A percentile compares a stretch with the other conserved stretches of the same genome.
Conservation (phyloP, 352 stramenopile species). For the Phytophthora tentaculata region DNA sequence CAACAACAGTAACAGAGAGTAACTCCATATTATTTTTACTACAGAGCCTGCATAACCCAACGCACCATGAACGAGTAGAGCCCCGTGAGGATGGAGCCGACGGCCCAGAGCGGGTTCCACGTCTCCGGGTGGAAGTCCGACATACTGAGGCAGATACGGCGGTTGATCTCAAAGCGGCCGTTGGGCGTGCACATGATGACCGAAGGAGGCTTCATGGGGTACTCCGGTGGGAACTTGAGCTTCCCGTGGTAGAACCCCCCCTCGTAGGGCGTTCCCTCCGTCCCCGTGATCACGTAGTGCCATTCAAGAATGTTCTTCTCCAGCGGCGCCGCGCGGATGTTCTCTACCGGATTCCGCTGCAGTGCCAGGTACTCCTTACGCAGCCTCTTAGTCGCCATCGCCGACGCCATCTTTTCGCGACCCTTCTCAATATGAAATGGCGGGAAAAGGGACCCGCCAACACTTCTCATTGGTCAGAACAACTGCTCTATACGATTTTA, state of each 20-base stretch:
- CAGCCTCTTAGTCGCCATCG: slow-evolving; percentile 90
- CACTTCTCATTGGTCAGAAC: background rate
- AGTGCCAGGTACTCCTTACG: slow-evolving; percentile 93
- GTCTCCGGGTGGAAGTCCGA: slow-evolving; percentile 96
- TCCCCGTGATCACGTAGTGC: slow-evolving; percentile 95
- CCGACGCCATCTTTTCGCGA: slow-evolving; percentile 74
- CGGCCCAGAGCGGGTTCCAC: slow-evolving; percentile 97
- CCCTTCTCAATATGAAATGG: slow-evolving; percentile 1
- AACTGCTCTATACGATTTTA: background rate
- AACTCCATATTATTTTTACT: background rate
- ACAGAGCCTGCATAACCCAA: background rate
- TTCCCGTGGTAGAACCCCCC: slow-evolving; percentile 92
- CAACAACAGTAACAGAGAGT: slow-evolving; percentile 7
- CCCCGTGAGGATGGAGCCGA: slow-evolving; percentile 95
- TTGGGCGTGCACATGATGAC: slow-evolving; percentile 96
- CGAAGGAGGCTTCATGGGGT: slow-evolving; percentile 95
- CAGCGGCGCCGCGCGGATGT: slow-evolving; percentile 91
- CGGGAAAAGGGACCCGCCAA: background rate
- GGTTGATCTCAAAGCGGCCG: slow-evolving; percentile 95
- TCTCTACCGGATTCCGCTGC: slow-evolving; percentile 89
- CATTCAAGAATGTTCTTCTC: slow-evolving; percentile 96
- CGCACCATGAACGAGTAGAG: slow-evolving; percentile 95
- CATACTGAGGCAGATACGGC: slow-evolving; percentile 95
- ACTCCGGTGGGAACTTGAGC: slow-evolving; percentile 94
- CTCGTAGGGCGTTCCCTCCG: slow-evolving; percentile 80